Percentiles rank a stretch among this genome's conserved stretches.
Evolutionary conservation across 305 asterid genomes (phyloP).

Genomic region (Fraxinus angustifolia): DNA sequence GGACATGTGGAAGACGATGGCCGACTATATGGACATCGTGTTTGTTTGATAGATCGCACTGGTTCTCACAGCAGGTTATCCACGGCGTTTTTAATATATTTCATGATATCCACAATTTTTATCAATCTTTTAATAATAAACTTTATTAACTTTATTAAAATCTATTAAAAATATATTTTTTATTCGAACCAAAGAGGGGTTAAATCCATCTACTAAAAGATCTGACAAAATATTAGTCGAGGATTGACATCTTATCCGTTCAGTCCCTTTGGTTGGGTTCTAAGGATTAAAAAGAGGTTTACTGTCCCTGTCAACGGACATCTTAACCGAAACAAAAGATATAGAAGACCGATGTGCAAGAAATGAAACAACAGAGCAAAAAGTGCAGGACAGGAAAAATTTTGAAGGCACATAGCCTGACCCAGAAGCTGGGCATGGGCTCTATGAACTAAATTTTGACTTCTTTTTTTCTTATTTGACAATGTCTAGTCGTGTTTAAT

Average conservation of each 20-base stretch:
- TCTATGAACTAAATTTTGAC: background rate
- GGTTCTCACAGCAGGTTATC: too few relatives aligned
- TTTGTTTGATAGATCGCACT: background rate
- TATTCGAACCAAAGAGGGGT: background rate
- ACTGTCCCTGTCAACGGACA: background rate
- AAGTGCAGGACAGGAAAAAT: background rate
- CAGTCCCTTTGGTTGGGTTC: background rate
- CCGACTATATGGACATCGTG: background rate
- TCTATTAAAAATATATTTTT: too few relatives aligned
- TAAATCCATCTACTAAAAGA: background rate
- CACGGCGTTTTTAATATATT: too few relatives aligned
- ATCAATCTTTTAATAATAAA: too few relatives aligned
- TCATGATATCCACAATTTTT: background rate
- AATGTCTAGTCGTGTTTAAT: background rate
- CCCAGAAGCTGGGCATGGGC: background rate
- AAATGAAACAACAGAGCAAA: background rate
- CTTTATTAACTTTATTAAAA: background rate
- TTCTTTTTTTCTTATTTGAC: background rate
- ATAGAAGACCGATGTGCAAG: background rate
- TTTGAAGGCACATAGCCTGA: background rate
- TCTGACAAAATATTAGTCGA: background rate
- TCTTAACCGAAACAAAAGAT: background rate
- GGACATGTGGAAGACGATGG: background rate
- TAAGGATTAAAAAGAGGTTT: background rate
- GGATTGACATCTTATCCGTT: background rate